These are phyloP conservation scores for Fusarium vanettenii DNA, from an alignment of 2,329 filamentous ascomycete genomes.

Conservation along the genomic window DNA sequence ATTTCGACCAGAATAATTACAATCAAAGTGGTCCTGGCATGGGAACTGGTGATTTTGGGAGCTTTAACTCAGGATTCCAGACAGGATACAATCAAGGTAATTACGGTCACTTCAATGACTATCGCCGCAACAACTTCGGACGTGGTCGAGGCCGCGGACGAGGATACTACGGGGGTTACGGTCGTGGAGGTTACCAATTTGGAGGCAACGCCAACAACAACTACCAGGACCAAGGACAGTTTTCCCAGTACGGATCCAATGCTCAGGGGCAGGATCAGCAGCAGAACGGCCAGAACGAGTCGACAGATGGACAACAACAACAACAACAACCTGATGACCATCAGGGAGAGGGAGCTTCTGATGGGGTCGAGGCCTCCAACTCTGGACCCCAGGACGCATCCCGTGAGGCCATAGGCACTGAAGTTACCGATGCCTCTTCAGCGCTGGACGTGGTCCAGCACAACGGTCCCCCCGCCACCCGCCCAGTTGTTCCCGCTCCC, in stretches of 20 bases:
- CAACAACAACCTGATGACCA: conserved; percentile 50
- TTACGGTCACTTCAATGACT: conserved; percentile 87
- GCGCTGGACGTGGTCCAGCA: conserved; percentile 35
- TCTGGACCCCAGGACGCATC: conserved; percentile 35
- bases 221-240: conserved; percentile 50
- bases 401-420: conserved; percentile 48
- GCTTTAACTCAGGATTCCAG: conserved; percentile 81
- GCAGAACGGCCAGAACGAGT: conserved; percentile 35
- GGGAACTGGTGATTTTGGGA: conserved; percentile 83
- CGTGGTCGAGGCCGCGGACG: conserved; percentile 74
- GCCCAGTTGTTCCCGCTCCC: conserved; percentile 47
- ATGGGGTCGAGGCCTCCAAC: conserved; percentile 29
- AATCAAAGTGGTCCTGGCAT: conserved; percentile 87
- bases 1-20: conserved; percentile 89
- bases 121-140: conserved; percentile 75
- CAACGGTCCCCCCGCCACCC: conserved; percentile 39
- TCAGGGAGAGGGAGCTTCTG: conserved; percentile 36
- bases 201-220: conserved; percentile 52
- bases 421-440: conserved; percentile 36
- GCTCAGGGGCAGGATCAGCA: conserved; percentile 35
- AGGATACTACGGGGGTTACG: conserved; percentile 66
- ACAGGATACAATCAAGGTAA: conserved; percentile 87
- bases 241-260: conserved; percentile 43
- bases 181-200: conserved; percentile 67
- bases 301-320: conserved; percentile 44